A percentile compares a stretch with the other conserved stretches of the same genome.
Conservation (phyloP, 2,329 filamentous ascomycete genomes). For the Arthrinium puccinioides region DNA sequence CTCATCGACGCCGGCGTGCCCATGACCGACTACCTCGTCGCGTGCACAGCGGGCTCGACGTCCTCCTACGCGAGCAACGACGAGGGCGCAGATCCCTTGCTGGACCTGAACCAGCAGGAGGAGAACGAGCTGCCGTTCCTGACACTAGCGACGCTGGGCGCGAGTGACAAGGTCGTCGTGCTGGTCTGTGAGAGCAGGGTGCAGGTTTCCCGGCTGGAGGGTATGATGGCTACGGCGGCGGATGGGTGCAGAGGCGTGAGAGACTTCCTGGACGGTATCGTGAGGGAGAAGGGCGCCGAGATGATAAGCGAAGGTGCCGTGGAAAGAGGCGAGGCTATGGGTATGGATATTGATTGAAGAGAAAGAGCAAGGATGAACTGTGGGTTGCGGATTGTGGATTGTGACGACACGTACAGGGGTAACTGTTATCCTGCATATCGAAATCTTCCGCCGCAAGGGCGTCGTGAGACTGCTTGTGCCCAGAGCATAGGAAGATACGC, state of each 20-base stretch:
- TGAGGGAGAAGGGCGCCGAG: slow-evolving; percentile 61
- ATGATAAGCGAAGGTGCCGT: slow-evolving; percentile 52
- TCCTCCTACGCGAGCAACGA: slow-evolving; percentile 58
- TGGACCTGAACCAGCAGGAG: slow-evolving; percentile 73
- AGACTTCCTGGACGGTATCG: slow-evolving; percentile 71
- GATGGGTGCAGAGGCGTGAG: slow-evolving; percentile 87
- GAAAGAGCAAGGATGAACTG: too few species aligned
- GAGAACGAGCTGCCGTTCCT: slow-evolving; percentile 84
- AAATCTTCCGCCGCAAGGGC: too few species aligned
- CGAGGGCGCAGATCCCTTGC: slow-evolving; percentile 65
- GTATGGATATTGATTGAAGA: slow-evolving; percentile 42
- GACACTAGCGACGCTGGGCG: slow-evolving; percentile 75
- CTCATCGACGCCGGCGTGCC: slow-evolving; percentile 92
- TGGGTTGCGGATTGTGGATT: background rate
- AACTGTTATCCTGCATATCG: too few species aligned
- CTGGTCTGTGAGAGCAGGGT: slow-evolving; percentile 83
- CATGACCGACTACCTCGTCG: slow-evolving; percentile 85
- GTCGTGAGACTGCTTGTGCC: too few species aligned
- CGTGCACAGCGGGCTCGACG: slow-evolving; percentile 80
- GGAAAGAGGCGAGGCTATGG: slow-evolving; percentile 39
- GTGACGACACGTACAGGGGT: too few species aligned
- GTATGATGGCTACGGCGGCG: slow-evolving; percentile 86
- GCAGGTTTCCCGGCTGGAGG: slow-evolving; percentile 75
- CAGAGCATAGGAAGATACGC: too few species aligned
- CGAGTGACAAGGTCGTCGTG: slow-evolving; percentile 67